These are phyloP conservation scores for Talaromyces piceae DNA, from an alignment of 2,329 filamentous ascomycete genomes.

Conservation along the genomic window DNA sequence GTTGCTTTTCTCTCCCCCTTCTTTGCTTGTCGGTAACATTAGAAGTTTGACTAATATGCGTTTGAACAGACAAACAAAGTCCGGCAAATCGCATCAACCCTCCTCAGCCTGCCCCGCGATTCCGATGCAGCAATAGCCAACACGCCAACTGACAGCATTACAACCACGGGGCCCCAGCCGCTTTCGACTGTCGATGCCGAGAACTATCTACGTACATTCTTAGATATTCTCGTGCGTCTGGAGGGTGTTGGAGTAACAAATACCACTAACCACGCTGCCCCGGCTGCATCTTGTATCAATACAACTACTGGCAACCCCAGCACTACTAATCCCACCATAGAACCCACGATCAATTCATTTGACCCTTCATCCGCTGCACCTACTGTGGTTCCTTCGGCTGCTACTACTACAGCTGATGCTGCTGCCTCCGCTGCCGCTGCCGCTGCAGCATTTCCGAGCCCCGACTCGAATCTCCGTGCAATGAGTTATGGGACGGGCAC, in stretches of 20 bases:
- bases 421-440: slow-evolving; percentile 20
- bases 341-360: background rate
- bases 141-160: background rate
- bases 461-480: slow-evolving; percentile 16
- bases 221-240: slow-evolving; percentile 66
- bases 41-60: slow-evolving; percentile 6
- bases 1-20: background rate
- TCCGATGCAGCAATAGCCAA: slow-evolving; percentile 2
- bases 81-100: slow-evolving; percentile 71
- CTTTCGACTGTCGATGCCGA: slow-evolving; percentile 50
- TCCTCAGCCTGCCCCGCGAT: slow-evolving; percentile 57
- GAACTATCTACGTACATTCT: slow-evolving; percentile 62
- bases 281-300: background rate
- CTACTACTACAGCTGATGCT: slow-evolving; percentile 3
- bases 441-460: slow-evolving; percentile 12
- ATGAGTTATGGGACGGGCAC: slow-evolving; percentile 29
- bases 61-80: slow-evolving; percentile 64
- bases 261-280: background rate
- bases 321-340: background rate
- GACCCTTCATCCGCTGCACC: slow-evolving; percentile 11
- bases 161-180: slow-evolving; percentile 20
- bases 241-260: slow-evolving; percentile 51
- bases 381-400: slow-evolving; percentile 18
- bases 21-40: slow-evolving; percentile 20
- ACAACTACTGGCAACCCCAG: background rate